A percentile compares a stretch with the other conserved stretches of the same genome.
Conservation (phyloP, 148 eudicot genomes). For the Chenopodium suecicum region DNA sequence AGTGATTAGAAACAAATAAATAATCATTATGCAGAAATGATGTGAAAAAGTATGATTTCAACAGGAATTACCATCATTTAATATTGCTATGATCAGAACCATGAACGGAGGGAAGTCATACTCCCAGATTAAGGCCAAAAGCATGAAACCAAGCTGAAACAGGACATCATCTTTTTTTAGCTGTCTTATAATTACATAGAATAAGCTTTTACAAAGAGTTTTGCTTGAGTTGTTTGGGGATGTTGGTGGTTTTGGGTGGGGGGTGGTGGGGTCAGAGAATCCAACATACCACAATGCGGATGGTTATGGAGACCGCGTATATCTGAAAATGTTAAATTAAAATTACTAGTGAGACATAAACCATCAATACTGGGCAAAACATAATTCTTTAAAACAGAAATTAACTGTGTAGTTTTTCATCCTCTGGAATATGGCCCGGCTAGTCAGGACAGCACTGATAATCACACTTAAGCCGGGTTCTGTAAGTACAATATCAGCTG, state of each 20-base stretch:
- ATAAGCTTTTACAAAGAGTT: background rate
- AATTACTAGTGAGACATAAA: background rate
- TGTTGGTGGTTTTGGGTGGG: background rate
- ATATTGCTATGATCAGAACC: constrained; percentile 69
- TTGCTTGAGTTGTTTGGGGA: too few relatives aligned
- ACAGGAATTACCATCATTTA: constrained; percentile 57
- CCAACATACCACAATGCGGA: constrained; percentile 67
- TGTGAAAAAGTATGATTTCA: background rate
- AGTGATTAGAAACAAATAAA: background rate
- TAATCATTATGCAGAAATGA: background rate
- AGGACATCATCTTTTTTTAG: background rate
- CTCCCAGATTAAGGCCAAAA: constrained; percentile 71
- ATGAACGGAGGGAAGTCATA: constrained; percentile 80
- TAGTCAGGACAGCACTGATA: constrained; percentile 65
- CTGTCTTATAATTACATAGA: background rate
- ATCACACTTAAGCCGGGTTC: constrained; percentile 81
- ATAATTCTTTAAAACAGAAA: background rate
- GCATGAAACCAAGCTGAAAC: constrained; percentile 70
- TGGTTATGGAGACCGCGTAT: constrained; percentile 71
- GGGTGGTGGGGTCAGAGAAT: background rate
- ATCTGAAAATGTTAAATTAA: constrained; percentile 44
- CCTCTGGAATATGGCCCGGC: constrained; percentile 74
- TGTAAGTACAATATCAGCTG: constrained; percentile 68
- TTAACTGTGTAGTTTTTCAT: constrained; percentile 75
- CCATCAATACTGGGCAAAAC: background rate